These are phyloP conservation scores for Pleurotus ostreatus DNA, from an alignment of 768 basidiomycete species.

Conservation along the genomic window DNA sequence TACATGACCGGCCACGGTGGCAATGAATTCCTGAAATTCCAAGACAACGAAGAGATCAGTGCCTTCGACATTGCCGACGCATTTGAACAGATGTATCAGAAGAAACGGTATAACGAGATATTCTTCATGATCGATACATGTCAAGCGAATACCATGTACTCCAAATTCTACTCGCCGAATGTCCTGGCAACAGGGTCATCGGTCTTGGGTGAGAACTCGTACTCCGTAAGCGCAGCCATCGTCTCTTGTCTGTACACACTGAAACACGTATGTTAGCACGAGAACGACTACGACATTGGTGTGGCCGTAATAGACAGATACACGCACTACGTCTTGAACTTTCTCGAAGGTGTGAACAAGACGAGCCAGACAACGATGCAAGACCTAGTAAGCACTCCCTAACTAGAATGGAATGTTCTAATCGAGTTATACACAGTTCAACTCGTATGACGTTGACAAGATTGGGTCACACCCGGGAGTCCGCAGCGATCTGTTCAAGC, in stretches of 20 bases:
- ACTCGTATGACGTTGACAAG: constrained; percentile 65
- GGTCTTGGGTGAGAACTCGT: constrained; percentile 82
- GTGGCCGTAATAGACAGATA: constrained; percentile 94
- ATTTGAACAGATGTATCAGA: constrained; percentile 98
- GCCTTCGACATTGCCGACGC: constrained; percentile 98
- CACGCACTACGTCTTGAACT: constrained; percentile 89
- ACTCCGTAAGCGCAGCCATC: constrained; percentile 59
- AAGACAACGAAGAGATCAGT: constrained; percentile 97
- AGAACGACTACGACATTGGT: constrained; percentile 91
- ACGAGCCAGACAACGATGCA: constrained; percentile 77
- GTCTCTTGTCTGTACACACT: not conserved
- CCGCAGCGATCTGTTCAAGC: constrained; percentile 74
- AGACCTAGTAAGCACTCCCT: constrained; percentile 60
- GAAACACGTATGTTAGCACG: constrained; percentile 51
- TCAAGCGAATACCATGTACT: constrained; percentile 95
- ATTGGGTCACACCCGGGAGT: constrained; percentile 90
- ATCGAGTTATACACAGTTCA: constrained; percentile 52
- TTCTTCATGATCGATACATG: constrained; percentile 99
- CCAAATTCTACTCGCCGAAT: constrained; percentile 89
- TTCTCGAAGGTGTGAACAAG: constrained; percentile 91
- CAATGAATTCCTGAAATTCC: constrained; percentile 97
- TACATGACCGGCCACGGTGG: constrained; percentile 99
- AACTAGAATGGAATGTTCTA: no score
- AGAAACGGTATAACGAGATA: constrained; percentile 96
- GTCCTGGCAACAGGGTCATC: constrained; percentile 90